A percentile compares a stretch with the other conserved stretches of the same genome.
Evolutionary conservation across 2,329 filamentous ascomycete genomes (phyloP).

Genomic region (Aspergillus bombycis): DNA sequence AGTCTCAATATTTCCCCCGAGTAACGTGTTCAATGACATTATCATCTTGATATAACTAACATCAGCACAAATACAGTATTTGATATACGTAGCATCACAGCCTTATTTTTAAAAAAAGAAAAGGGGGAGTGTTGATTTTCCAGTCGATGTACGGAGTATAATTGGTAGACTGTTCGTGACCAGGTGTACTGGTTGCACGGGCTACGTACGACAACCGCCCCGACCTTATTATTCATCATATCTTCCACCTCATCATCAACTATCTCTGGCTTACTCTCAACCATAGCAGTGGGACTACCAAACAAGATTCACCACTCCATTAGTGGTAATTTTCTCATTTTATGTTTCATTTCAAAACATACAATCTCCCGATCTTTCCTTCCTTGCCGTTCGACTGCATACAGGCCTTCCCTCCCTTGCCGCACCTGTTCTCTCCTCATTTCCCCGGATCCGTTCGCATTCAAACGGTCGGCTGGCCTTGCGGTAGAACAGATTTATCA

Average conservation of each 20-base stretch:
- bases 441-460: slow-evolving; percentile 4
- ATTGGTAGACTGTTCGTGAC: not conserved
- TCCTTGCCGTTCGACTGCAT: slow-evolving; percentile 5
- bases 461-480: slow-evolving; percentile 6
- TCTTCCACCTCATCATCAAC: not conserved
- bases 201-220: not conserved
- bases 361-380: not conserved
- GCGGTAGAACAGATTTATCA: slow-evolving; percentile 1
- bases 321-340: not conserved
- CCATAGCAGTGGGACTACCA: not conserved
- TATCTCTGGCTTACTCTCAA: not conserved
- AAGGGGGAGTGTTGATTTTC: too few species aligned
- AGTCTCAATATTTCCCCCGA: not conserved
- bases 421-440: slow-evolving; percentile 10
- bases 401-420: slow-evolving; percentile 8
- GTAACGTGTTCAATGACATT: not conserved
- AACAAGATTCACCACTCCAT: not conserved
- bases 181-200: not conserved
- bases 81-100: not conserved
- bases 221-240: not conserved
- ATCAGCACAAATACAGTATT: not conserved
- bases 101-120: not conserved
- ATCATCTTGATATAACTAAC: not conserved
- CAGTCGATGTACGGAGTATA: not conserved
- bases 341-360: not conserved